Percentiles rank a stretch among this genome's conserved stretches.
These are phyloP conservation scores for Solanum microdontum DNA, from an alignment of 257 asterid genomes.

Conservation along the genomic window DNA sequence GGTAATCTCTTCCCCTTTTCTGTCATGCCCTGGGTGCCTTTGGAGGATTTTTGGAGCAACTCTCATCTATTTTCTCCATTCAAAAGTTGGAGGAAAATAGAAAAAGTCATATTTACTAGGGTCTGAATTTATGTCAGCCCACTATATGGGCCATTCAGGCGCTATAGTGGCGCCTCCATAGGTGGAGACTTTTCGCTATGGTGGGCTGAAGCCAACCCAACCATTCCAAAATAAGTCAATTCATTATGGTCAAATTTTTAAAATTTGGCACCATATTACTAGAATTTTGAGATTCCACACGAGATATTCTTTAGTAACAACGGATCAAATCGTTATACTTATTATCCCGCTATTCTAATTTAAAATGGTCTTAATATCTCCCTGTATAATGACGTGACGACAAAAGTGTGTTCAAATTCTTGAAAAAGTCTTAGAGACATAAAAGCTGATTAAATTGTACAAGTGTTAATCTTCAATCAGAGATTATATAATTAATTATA, in stretches of 20 bases:
- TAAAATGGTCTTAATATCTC: neutral
- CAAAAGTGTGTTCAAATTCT: neutral
- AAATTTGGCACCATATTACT: neutral
- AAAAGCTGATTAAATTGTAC: neutral
- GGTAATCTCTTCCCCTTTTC: neutral
- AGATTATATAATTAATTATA: too few species aligned
- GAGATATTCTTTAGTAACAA: neutral
- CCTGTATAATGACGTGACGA: neutral
- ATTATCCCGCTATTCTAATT: neutral
- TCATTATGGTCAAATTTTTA: neutral
- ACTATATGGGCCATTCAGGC: neutral
- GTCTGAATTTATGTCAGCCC: neutral
- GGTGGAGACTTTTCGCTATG: neutral
- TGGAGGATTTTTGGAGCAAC: neutral
- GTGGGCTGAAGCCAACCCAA: neutral
- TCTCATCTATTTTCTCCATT: neutral
- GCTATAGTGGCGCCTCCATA: neutral
- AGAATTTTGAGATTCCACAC: neutral
- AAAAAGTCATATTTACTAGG: neutral
- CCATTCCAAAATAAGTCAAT: neutral
- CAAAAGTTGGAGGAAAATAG: neutral
- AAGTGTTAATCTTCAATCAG: neutral
- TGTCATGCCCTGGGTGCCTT: neutral
- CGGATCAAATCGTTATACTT: neutral
- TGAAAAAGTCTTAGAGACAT: neutral